Percentiles rank a stretch among this genome's conserved stretches.
Conservation (phyloP, 108 stramenopile genomes). For the Nitzschia sp. region DNA sequence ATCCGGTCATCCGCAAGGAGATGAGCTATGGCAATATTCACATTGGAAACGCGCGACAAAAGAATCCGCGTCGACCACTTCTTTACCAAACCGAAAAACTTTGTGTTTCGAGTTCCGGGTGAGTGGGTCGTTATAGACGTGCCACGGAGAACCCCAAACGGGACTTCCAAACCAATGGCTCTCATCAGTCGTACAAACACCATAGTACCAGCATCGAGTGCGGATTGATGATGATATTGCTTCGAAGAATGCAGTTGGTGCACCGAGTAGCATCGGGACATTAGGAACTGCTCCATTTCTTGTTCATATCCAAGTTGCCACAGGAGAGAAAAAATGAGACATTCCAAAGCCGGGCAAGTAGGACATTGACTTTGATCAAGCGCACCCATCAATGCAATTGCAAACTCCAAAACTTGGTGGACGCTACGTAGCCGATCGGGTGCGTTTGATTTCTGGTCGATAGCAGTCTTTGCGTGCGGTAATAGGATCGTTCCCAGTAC, state of each 20-base stretch:
- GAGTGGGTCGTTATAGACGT: neutral
- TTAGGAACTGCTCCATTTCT: neutral
- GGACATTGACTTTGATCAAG: slow-evolving; percentile 1
- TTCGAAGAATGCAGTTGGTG: neutral
- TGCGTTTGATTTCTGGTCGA: neutral
- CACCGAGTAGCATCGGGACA: neutral
- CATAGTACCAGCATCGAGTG: slow-evolving; percentile 3
- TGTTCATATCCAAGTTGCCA: slow-evolving; percentile 2
- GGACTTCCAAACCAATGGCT: neutral
- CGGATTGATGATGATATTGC: neutral
- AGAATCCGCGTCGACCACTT: neutral
- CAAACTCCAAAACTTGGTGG: slow-evolving; percentile 5
- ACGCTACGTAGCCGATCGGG: neutral
- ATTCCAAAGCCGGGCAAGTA: slow-evolving; percentile 2
- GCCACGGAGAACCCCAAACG: neutral
- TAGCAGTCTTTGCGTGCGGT: neutral
- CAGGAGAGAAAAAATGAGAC: neutral
- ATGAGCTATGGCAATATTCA: neutral
- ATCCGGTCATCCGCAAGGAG: neutral
- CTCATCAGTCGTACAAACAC: neutral
- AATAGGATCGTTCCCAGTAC: neutral
- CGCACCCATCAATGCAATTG: slow-evolving; percentile 1
- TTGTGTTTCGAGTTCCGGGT: neutral
- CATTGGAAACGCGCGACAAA: neutral
- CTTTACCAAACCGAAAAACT: neutral